Evolutionary conservation across 2,329 filamentous ascomycete genomes (phyloP).

Genomic region (Blumeria hordei): DNA sequence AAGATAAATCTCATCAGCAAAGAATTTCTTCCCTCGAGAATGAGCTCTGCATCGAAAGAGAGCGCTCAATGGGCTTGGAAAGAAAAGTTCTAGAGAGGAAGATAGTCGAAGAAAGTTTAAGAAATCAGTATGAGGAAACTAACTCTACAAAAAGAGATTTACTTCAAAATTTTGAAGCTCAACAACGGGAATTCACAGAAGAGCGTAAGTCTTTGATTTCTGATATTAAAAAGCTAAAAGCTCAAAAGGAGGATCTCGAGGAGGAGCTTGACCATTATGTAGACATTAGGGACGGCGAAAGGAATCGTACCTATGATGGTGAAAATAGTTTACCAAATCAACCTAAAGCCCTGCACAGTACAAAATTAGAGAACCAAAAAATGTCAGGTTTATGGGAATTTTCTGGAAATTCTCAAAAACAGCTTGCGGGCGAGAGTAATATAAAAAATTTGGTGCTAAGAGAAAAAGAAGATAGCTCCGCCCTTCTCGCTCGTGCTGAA

Average conservation of each 20-base stretch:
- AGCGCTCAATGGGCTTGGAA: constrained; percentile 39
- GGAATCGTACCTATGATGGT: constrained; percentile 25
- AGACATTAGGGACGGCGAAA: constrained; percentile 65
- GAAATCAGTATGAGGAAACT: constrained; percentile 54
- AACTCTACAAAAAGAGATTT: constrained; percentile 86
- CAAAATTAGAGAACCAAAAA: too few relatives aligned
- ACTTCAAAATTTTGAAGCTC: constrained; percentile 78
- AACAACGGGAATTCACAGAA: constrained; percentile 67
- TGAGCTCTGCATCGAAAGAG: constrained; percentile 51
- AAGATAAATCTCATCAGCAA: constrained; percentile 36
- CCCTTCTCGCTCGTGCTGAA: constrained; percentile 25
- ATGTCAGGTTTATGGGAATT: too few relatives aligned
- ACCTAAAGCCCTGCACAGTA: background rate
- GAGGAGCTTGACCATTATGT: constrained; percentile 73
- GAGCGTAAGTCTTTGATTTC: constrained; percentile 65
- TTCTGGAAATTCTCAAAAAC: too few relatives aligned
- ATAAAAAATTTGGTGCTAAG: constrained; percentile 27
- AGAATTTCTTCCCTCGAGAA: constrained; percentile 47
- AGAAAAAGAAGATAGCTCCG: constrained; percentile 29
- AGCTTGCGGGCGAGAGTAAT: too few relatives aligned
- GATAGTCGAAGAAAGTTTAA: constrained; percentile 34
- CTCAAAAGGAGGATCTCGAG: constrained; percentile 67
- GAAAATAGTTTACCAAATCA: background rate
- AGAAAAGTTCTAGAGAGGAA: constrained; percentile 38
- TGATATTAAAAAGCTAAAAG: constrained; percentile 53